Evolutionary conservation across 495 filamentous ascomycete genomes (phyloP).

Genomic region (Polyplosphaeria fusca): DNA sequence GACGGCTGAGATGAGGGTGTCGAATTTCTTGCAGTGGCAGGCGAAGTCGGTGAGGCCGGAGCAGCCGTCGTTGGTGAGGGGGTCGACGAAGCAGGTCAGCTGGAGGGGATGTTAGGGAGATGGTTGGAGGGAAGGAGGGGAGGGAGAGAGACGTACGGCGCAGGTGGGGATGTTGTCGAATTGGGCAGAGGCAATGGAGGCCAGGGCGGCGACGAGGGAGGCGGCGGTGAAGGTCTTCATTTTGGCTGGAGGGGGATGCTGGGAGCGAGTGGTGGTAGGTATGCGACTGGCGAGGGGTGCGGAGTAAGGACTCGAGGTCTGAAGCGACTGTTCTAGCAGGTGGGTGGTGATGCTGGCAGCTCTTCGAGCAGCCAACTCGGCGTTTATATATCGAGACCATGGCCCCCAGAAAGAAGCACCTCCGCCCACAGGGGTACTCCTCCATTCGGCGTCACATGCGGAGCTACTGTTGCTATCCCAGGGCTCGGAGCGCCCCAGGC

Average conservation of each 20-base stretch:
- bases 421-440: neutral
- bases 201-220: constrained; percentile 38
- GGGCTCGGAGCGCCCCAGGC: neutral
- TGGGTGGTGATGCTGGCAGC: constrained; percentile 1
- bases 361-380: neutral
- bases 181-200: constrained; percentile 45
- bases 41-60: constrained; percentile 47
- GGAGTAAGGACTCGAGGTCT: neutral
- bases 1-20: constrained; percentile 40
- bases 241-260: constrained; percentile 25
- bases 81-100: constrained; percentile 47
- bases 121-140: neutral
- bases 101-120: constrained; percentile 15
- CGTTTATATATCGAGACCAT: constrained; percentile 19
- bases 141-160: constrained; percentile 43
- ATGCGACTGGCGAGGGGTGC: neutral
- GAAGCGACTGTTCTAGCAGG: constrained; percentile 21
- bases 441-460: constrained; percentile 27
- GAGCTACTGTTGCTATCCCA: neutral
- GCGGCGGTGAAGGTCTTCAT: constrained; percentile 46
- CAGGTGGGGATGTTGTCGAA: constrained; percentile 46
- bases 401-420: neutral
- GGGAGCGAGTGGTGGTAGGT: constrained; percentile 15
- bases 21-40: constrained; percentile 51
- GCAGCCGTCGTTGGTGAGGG: constrained; percentile 48